phyloP scores from a whole-genome alignment of 2,329 filamentous ascomycete genomes.

The Lecanoromycetidae sp. region DNA sequence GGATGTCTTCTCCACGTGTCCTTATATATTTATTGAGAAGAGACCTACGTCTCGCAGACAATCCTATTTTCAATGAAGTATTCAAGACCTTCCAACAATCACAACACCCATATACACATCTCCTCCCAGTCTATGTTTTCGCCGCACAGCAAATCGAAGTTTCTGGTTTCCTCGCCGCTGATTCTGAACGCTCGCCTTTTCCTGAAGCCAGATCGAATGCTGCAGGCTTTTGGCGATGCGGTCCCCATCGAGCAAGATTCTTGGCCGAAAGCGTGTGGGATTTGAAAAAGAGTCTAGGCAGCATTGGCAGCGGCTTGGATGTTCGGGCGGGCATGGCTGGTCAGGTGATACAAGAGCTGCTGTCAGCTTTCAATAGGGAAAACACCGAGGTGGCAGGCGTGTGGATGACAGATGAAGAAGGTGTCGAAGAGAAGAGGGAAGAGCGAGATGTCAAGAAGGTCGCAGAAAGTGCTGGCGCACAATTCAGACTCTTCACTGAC shows the following conservation, averaged over 20 bases:
- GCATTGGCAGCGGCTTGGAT: constrained; percentile 47
- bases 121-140: constrained; percentile 61
- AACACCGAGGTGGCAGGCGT: constrained; percentile 46
- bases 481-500: constrained; percentile 56
- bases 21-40: constrained; percentile 61
- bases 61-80: constrained; percentile 55
- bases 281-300: constrained; percentile 50
- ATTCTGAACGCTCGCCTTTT: constrained; percentile 45
- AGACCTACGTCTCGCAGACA: constrained; percentile 62
- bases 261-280: constrained; percentile 62
- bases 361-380: constrained; percentile 37
- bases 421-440: constrained; percentile 56
- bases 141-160: constrained; percentile 60
- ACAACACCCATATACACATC: constrained; percentile 43
- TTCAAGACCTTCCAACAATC: constrained; percentile 37
- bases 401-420: constrained; percentile 64
- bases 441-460: constrained; percentile 44
- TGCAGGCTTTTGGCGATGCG: constrained; percentile 60
- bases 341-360: constrained; percentile 47
- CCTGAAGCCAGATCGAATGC: constrained; percentile 55
- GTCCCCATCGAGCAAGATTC: constrained; percentile 60
- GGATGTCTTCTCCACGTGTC: constrained; percentile 31
- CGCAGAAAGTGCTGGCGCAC: constrained; percentile 41
- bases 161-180: constrained; percentile 54
- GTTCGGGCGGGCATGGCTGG: constrained; percentile 51